Conservation (phyloP, 108 stramenopile genomes). For the Cylindrotheca closterium region DNA sequence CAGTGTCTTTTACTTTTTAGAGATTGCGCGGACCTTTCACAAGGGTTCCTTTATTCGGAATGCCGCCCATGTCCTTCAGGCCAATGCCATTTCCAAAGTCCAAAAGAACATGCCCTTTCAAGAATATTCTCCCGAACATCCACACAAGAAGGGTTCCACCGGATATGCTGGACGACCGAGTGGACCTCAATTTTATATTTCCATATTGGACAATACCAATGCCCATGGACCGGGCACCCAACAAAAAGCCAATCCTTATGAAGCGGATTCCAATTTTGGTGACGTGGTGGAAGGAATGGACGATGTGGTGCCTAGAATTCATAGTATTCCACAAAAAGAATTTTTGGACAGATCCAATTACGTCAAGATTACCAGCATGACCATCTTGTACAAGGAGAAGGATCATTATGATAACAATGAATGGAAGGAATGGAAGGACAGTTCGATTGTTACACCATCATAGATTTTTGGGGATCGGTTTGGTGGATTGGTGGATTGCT, state of each 20-base stretch:
- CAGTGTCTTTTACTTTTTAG: constrained; percentile 76
- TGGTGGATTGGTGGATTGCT: too few species aligned
- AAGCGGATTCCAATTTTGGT: constrained; percentile 91
- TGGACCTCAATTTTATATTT: constrained; percentile 82
- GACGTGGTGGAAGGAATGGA: constrained; percentile 68
- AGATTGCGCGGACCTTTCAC: constrained; percentile 67
- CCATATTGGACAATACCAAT: constrained; percentile 68
- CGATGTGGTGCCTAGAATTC: constrained; percentile 57
- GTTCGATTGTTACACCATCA: too few species aligned
- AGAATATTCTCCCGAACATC: constrained; percentile 72
- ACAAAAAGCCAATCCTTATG: constrained; percentile 80
- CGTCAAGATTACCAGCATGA: constrained; percentile 59
- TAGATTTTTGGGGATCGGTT: too few species aligned
- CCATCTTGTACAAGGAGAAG: constrained; percentile 44
- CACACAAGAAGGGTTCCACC: constrained; percentile 75
- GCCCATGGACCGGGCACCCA: constrained; percentile 85
- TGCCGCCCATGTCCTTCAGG: constrained; percentile 84
- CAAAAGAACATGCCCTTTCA: constrained; percentile 73
- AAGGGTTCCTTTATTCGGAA: constrained; percentile 77
- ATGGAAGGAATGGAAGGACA: too few species aligned
- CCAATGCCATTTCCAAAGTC: constrained; percentile 28
- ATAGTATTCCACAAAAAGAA: constrained; percentile 52
- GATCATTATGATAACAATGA: too few species aligned
- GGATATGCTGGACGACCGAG: constrained; percentile 88
- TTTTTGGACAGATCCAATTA: constrained; percentile 56